A percentile compares a stretch with the other conserved stretches of the same genome.
Conservation (phyloP, 129 eudicot genomes). For the Ambrosia artemisiifolia region DNA sequence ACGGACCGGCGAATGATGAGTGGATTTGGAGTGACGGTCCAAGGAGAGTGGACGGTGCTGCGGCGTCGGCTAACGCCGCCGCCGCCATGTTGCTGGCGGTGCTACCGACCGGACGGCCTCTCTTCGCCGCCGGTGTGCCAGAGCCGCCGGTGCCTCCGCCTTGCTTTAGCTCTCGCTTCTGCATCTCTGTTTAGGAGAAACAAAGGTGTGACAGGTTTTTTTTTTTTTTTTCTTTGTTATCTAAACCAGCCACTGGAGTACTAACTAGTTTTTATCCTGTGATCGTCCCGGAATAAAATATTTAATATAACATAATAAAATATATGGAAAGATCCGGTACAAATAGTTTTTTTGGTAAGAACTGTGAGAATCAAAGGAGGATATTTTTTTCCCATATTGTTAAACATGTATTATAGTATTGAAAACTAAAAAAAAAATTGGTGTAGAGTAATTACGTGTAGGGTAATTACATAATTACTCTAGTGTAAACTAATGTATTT, state of each 20-base stretch:
- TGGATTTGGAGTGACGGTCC: slow-evolving; percentile 97
- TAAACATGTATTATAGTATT: too few relatives aligned
- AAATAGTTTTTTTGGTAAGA: too few relatives aligned
- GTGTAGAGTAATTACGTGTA: too few relatives aligned
- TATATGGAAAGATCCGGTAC: too few relatives aligned
- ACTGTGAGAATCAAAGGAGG: too few relatives aligned
- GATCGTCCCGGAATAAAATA: too few relatives aligned
- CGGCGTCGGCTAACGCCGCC: slow-evolving; percentile 43
- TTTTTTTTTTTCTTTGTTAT: background rate
- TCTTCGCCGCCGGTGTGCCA: slow-evolving; percentile 68
- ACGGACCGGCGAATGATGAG: slow-evolving; percentile 77
- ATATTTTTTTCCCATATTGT: too few relatives aligned
- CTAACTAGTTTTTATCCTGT: too few relatives aligned
- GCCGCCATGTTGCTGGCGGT: slow-evolving; percentile 46
- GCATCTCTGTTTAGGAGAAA: slow-evolving; percentile 41
- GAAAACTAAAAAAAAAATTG: too few relatives aligned
- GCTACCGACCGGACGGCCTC: slow-evolving; percentile 88
- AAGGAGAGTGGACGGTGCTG: slow-evolving; percentile 74
- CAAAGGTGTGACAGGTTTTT: slow-evolving; percentile 5
- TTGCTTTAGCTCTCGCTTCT: slow-evolving; percentile 64
- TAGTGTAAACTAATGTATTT: too few relatives aligned
- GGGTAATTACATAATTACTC: too few relatives aligned
- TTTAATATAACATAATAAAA: too few relatives aligned
- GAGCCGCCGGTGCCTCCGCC: slow-evolving; percentile 71
- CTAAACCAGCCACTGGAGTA: background rate